Conservation (phyloP, 2,329 filamentous ascomycete genomes). For the Botrytis fragariae region DNA sequence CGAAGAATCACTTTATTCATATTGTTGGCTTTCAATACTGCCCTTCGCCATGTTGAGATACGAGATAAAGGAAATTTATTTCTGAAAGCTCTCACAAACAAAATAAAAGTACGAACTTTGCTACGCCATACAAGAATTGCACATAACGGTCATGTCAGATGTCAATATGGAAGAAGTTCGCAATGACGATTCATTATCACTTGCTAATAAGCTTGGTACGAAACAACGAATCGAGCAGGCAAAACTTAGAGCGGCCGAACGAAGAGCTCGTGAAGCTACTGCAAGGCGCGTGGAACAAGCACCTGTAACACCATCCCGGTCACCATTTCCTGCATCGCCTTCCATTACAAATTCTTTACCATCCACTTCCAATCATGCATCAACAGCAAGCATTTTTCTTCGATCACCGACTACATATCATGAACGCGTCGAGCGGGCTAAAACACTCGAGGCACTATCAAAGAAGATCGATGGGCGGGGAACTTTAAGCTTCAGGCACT, state of each 20-base stretch:
- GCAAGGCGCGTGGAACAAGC: neutral
- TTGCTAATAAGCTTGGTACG: neutral
- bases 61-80: neutral
- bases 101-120: neutral
- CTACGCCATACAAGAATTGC: neutral
- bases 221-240: constrained; percentile 4
- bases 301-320: neutral
- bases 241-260: neutral
- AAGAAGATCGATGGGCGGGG: constrained; percentile 4
- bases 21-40: neutral
- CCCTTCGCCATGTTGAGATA: neutral
- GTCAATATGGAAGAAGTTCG: neutral
- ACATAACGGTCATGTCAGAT: neutral
- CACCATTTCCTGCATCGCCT: neutral
- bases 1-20: neutral
- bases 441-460: neutral
- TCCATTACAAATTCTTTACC: neutral
- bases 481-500: neutral
- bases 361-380: neutral
- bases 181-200: no score
- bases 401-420: neutral
- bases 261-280: neutral
- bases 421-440: neutral
- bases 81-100: neutral
- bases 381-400: neutral